phyloP scores from a whole-genome alignment of 192 early-diverging fungal genomes.

The Umbelopsis vinacea region DNA sequence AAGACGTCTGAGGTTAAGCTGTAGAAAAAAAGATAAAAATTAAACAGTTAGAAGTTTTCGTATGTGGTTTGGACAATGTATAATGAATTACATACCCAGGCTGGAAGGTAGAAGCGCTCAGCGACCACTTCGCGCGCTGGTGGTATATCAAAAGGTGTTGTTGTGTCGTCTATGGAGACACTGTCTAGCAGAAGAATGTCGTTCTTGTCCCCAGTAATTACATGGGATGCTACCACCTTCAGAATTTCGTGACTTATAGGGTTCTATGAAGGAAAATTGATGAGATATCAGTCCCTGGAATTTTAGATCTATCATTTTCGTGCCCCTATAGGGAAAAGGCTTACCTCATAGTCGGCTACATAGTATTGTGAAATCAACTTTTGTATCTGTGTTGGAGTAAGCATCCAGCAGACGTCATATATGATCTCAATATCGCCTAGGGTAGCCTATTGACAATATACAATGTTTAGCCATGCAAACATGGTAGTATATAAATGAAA shows the following conservation, averaged over 20 bases:
- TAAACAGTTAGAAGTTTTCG: neutral
- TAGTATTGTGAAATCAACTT: slow-evolving; percentile 94
- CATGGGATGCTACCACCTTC: slow-evolving; percentile 83
- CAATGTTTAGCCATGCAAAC: neutral
- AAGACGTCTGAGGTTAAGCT: slow-evolving; percentile 12
- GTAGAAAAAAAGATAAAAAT: neutral
- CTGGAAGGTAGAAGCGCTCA: slow-evolving; percentile 50
- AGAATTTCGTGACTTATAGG: slow-evolving; percentile 87
- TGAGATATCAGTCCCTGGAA: neutral
- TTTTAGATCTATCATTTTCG: too few species aligned
- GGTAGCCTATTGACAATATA: slow-evolving; percentile 28
- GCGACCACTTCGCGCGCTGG: slow-evolving; percentile 49
- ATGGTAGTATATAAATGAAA: neutral
- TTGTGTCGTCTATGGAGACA: slow-evolving; percentile 59
- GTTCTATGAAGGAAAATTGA: slow-evolving; percentile 38
- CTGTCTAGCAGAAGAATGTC: slow-evolving; percentile 90
- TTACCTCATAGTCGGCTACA: slow-evolving; percentile 91
- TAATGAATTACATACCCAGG: slow-evolving; percentile 36
- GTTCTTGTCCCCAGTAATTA: slow-evolving; percentile 82
- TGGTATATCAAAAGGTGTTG: slow-evolving; percentile 58
- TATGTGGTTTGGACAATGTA: neutral
- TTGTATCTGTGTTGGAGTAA: slow-evolving; percentile 95
- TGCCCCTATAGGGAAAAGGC: neutral
- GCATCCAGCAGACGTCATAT: slow-evolving; percentile 96
- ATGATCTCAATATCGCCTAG: slow-evolving; percentile 93